These are phyloP conservation scores for Ophiostoma ulmi DNA, from an alignment of 2,329 filamentous ascomycete species.

Conservation along the genomic window DNA sequence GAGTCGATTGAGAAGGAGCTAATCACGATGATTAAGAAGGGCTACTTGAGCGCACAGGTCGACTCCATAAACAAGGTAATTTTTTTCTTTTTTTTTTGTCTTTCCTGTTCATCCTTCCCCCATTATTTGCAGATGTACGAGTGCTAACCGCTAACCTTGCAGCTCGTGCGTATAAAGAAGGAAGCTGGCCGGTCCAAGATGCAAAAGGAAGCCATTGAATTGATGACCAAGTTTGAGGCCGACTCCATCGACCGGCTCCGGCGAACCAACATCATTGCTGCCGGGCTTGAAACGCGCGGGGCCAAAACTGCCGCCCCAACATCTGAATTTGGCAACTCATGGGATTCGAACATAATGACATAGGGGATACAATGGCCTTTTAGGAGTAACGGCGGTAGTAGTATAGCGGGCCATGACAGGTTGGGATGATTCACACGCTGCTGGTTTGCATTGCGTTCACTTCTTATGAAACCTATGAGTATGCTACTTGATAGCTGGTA, in stretches of 20 bases:
- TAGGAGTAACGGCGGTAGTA: not conserved
- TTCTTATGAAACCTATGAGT: not conserved
- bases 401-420: not conserved
- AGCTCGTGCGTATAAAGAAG: conserved; percentile 69
- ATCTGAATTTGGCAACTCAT: not conserved
- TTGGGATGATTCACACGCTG: not conserved
- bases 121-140: not conserved
- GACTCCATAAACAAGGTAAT: conserved; percentile 72
- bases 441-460: not conserved
- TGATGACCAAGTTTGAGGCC: conserved; percentile 65
- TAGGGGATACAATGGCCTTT: not conserved
- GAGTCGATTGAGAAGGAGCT: conserved; percentile 69
- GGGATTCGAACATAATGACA: not conserved
- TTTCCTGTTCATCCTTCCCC: not conserved
- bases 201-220: conserved; percentile 63
- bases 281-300: conserved; percentile 57
- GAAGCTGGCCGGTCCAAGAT: conserved; percentile 62
- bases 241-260: conserved; percentile 72
- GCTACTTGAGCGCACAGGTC: conserved; percentile 70
- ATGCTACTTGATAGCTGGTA: not conserved
- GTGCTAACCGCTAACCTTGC: not conserved
- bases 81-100: conserved; percentile 8
- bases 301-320: not conserved
- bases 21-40: conserved; percentile 67
- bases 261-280: conserved; percentile 68